Conservation (phyloP, 1,139 yeast genomes). For the Yamadazyma dushanensis region DNA sequence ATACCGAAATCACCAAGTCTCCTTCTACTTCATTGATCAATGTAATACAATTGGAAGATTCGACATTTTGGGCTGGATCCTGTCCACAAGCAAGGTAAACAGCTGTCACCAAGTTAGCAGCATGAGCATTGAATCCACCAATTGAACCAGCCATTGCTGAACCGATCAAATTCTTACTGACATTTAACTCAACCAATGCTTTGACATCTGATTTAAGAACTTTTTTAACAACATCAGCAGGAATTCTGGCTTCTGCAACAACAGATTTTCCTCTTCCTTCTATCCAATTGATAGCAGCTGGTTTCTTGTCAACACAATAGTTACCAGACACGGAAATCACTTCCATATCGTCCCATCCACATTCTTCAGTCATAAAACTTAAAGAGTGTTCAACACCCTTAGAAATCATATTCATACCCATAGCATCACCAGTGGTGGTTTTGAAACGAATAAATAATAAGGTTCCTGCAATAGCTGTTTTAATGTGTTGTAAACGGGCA, state of each 20-base stretch:
- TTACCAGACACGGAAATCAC: constrained; percentile 94
- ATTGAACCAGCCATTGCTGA: constrained; percentile 98
- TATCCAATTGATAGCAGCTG: constrained; percentile 98
- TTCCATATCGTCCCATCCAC: constrained; percentile 93
- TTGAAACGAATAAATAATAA: constrained; percentile 85
- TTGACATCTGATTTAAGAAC: constrained; percentile 91
- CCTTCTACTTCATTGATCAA: constrained; percentile 75
- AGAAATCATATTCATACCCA: constrained; percentile 99
- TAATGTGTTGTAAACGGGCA: constrained; percentile 87
- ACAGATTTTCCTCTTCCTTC: constrained; percentile 98
- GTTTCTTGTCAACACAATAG: constrained; percentile 95
- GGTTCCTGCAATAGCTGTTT: constrained; percentile 96
- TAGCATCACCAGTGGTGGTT: constrained; percentile 98
- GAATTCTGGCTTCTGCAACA: constrained; percentile 95
- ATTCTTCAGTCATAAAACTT: constrained; percentile 79
- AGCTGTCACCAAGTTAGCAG: constrained; percentile 94
- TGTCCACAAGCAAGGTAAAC: constrained; percentile 94
- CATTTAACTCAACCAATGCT: constrained; percentile 86
- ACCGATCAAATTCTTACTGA: constrained; percentile 87
- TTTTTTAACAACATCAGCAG: constrained; percentile 72
- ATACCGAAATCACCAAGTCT: constrained; percentile 84
- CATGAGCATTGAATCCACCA: constrained; percentile 98
- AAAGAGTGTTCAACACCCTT: constrained; percentile 93
- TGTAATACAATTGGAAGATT: constrained; percentile 95
- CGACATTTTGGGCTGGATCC: constrained; percentile 98